These are phyloP conservation scores for Trichocladium uniseriatum DNA, from an alignment of 495 filamentous ascomycete genomes.

Conservation along the genomic window DNA sequence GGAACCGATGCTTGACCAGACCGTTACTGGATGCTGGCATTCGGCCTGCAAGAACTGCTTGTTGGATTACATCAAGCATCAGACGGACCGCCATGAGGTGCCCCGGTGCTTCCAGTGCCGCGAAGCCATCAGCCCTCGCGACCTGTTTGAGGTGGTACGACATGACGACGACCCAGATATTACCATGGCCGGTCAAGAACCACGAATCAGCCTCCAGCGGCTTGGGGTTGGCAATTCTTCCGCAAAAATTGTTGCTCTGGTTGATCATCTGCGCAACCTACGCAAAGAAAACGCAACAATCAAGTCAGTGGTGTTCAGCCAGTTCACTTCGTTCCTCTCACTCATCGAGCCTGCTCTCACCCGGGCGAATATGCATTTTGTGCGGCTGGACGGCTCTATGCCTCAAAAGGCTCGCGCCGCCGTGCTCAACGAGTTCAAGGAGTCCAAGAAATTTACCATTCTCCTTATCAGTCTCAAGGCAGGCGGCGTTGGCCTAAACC, in stretches of 20 bases:
- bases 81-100: slow-evolving; percentile 61
- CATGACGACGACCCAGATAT: slow-evolving; percentile 37
- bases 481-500: slow-evolving; percentile 87
- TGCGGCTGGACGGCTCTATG: slow-evolving; percentile 89
- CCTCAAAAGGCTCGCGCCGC: slow-evolving; percentile 71
- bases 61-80: slow-evolving; percentile 75
- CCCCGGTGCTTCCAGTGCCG: slow-evolving; percentile 87
- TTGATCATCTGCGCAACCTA: slow-evolving; percentile 61
- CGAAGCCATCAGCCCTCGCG: slow-evolving; percentile 65
- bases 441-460: slow-evolving; percentile 44
- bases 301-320: slow-evolving; percentile 92
- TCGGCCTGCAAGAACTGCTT: slow-evolving; percentile 90
- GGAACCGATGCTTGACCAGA: slow-evolving; percentile 87
- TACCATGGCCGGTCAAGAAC: slow-evolving; percentile 33
- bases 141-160: slow-evolving; percentile 81
- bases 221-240: slow-evolving; percentile 64
- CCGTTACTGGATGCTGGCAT: slow-evolving; percentile 94
- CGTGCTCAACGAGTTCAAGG: slow-evolving; percentile 62
- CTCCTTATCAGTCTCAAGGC: slow-evolving; percentile 79
- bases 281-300: slow-evolving; percentile 50
- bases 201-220: slow-evolving; percentile 71
- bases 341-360: slow-evolving; percentile 72
- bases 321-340: slow-evolving; percentile 94
- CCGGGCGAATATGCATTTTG: slow-evolving; percentile 60
- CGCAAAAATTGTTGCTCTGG: slow-evolving; percentile 74